A percentile compares a stretch with the other conserved stretches of the same genome.
Conservation (phyloP, 805 yeast genomes). For the Jamesozyma spencerorum region DNA sequence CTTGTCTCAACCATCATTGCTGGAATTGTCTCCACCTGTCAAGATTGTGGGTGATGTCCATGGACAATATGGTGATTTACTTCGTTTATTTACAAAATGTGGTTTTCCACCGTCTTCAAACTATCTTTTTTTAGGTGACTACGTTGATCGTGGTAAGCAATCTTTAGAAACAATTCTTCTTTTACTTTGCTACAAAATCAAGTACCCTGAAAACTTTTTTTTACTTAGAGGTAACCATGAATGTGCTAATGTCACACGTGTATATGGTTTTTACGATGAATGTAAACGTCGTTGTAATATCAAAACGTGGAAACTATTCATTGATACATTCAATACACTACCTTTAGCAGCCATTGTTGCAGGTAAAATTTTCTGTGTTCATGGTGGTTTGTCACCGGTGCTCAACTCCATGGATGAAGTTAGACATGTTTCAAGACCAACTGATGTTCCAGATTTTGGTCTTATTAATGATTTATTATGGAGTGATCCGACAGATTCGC, state of each 20-base stretch:
- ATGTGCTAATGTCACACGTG: slow-evolving; percentile 92
- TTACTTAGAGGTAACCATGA: slow-evolving; percentile 93
- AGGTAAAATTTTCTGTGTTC: slow-evolving; percentile 85
- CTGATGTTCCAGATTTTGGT: slow-evolving; percentile 77
- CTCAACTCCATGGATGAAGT: slow-evolving; percentile 57
- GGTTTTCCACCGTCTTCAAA: slow-evolving; percentile 95
- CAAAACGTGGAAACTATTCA: slow-evolving; percentile 87
- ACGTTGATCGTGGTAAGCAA: slow-evolving; percentile 96
- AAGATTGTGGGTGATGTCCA: slow-evolving; percentile 90
- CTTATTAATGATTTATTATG: slow-evolving; percentile 68
- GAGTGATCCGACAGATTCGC: slow-evolving; percentile 67
- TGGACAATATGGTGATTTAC: slow-evolving; percentile 89
- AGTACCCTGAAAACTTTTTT: slow-evolving; percentile 93
- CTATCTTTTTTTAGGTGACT: slow-evolving; percentile 88
- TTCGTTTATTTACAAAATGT: slow-evolving; percentile 86
- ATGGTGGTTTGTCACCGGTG: slow-evolving; percentile 76
- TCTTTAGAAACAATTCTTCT: slow-evolving; percentile 84
- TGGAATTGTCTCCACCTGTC: slow-evolving; percentile 76
- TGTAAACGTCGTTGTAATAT: slow-evolving; percentile 89
- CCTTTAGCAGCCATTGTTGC: slow-evolving; percentile 96
- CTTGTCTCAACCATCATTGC: slow-evolving; percentile 77
- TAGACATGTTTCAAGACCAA: slow-evolving; percentile 64
- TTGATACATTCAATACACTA: slow-evolving; percentile 89
- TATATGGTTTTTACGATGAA: slow-evolving; percentile 96
- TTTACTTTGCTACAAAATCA: slow-evolving; percentile 84